phyloP scores from a whole-genome alignment of 106 monocot genomes.

The Phalaenopsis aphrodite region DNA sequence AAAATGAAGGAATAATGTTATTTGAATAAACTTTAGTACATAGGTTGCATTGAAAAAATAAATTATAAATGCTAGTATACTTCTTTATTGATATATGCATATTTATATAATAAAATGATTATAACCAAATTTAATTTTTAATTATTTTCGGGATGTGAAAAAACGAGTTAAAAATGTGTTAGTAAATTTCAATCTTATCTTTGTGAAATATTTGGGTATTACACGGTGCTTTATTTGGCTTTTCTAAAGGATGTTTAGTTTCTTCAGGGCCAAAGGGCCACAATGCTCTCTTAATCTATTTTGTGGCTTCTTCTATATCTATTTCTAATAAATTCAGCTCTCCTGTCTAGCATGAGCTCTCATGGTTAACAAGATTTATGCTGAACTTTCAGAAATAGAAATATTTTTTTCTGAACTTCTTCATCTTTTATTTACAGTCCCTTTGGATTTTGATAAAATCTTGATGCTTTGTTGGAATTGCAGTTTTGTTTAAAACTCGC shows the following conservation, averaged over 20 bases:
- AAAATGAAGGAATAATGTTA: too few relatives aligned
- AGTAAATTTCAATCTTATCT: too few relatives aligned
- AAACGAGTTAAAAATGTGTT: too few relatives aligned
- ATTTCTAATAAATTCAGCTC: not conserved
- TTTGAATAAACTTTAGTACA: too few relatives aligned
- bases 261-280: not conserved
- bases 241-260: not conserved
- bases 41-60: too few relatives aligned
- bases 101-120: too few relatives aligned
- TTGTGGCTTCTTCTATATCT: not conserved
- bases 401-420: not conserved
- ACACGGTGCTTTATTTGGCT: too few relatives aligned
- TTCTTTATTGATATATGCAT: too few relatives aligned
- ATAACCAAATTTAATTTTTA: too few relatives aligned
- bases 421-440: not conserved
- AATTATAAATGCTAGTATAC: too few relatives aligned
- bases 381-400: not conserved
- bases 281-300: not conserved
- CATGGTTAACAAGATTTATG: not conserved
- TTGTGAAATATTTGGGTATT: too few relatives aligned
- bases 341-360: not conserved
- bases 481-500: constrained; percentile 91
- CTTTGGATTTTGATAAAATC: constrained; percentile 1
- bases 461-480: constrained; percentile 12
- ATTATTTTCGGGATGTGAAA: too few relatives aligned